Base-by-base conservation (phyloP, 129 eudicot genomes). In the Lactuca saligna region DNA sequence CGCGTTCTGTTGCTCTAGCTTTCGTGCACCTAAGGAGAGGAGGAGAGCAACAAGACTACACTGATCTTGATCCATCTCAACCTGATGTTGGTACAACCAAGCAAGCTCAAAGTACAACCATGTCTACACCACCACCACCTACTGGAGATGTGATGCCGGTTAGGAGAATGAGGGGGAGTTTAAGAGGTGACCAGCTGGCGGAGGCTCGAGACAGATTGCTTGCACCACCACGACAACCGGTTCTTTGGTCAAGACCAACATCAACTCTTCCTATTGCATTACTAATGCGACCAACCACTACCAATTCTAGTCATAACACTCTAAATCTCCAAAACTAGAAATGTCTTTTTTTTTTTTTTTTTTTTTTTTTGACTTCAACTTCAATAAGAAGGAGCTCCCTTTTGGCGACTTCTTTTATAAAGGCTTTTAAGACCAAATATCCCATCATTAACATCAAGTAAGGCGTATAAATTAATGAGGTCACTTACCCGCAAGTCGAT, bases 101-200 rank as follows among this genome's bases (percentile, higher is more conserved):
- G 6, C 66, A 38, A 54, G 66, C 58, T 53, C 63, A 76, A 70
- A 41, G 39, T 62, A 31, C 70, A 41, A 51, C 69, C 54, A 0
- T 63, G 37, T 53, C 14, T 14, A 56, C 70, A 50, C 39, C 51
- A 20, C n/a, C 57, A 4, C 29, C 29, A 25, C 29, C 29, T 25
- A 25, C 29, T 25, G 15, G 8, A 39, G 63, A 9, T 15, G 7
- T 39, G 35, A 59, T 17, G 17, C 50, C 74, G 37, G 13, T 11
- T 4, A 41, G 69, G 46, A 65, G 63, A 78, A 78, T 72, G 82
- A 78, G 74, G 53, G 82, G 82, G 16, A 59, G 74, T 51, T 67
- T 78, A 42, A 66, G 3, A 38, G 82, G 82, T 32, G 37, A 72
- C 8, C 3, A 12, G 13, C 69, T 54, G 12, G 57, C 56, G 34